Evolutionary conservation across 768 basidiomycete genomes (phyloP).

Genomic region (Naganishia kalamii): DNA sequence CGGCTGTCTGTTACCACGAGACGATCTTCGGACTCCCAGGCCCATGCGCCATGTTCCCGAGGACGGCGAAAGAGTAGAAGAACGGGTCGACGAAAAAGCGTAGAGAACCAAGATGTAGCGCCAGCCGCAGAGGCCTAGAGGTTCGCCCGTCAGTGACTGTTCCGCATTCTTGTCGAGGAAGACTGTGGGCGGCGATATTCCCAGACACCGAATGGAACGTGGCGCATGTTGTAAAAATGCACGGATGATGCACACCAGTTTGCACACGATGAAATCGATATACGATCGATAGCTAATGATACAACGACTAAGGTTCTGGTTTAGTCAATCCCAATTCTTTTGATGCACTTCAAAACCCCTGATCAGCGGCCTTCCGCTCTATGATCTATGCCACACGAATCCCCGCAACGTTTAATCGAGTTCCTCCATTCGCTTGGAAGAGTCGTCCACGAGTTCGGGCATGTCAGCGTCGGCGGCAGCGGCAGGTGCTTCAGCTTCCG

Average conservation of each 20-base stretch:
- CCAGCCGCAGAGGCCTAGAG: too few species aligned
- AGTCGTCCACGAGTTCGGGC: conserved; percentile 25
- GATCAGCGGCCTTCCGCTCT: not conserved
- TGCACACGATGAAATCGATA: conserved; percentile 16
- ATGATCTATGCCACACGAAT: conserved; percentile 1
- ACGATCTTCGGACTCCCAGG: too few species aligned
- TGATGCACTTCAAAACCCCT: not conserved
- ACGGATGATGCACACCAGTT: conserved; percentile 11
- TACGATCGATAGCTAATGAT: conserved; percentile 1
- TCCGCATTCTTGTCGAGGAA: too few species aligned
- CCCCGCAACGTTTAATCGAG: conserved; percentile 51
- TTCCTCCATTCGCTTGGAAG: conserved; percentile 70
- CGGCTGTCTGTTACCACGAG: too few species aligned
- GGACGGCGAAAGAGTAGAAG: too few species aligned
- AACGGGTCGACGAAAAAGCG: too few species aligned
- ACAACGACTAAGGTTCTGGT: conserved; percentile 15
- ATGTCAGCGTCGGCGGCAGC: conserved; percentile 19
- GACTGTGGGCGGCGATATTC: too few species aligned
- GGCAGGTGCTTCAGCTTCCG: conserved; percentile 60
- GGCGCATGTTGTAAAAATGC: too few species aligned
- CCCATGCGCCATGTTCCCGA: too few species aligned
- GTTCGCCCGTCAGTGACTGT: too few species aligned
- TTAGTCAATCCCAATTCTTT: conserved; percentile 13
- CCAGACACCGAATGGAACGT: too few species aligned
- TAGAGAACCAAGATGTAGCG: too few species aligned